Base-by-base conservation (phyloP, 2,329 filamentous ascomycete genomes). In the Emmonsia crescens region DNA sequence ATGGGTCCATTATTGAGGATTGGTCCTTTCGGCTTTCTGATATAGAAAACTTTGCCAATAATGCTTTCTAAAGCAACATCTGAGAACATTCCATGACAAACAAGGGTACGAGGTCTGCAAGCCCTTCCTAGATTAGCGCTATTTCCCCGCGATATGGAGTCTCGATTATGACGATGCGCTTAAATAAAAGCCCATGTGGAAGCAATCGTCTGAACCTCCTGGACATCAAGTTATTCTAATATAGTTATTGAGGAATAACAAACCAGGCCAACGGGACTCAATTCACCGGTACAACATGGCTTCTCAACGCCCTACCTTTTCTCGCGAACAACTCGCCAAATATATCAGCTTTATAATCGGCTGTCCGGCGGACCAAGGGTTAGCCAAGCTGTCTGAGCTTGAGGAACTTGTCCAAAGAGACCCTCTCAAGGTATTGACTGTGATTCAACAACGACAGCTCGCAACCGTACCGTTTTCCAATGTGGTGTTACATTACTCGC, bases 381-480 rank as follows among this genome's bases (percentile, higher is more conserved):
- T 57, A 42, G 64, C 67, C 42, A 65, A 67, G 5, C 66, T 75
- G 2, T 61, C 69, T 19, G 65, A 69, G 49, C 63, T 74, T 31
- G 69, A 70, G 57, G 60, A 68, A 6, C 62, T 66, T 10, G 69
- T 74, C 33, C 57, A 71, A 36, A 55, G 63, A 1, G 67, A 76
- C 52, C 68, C 73, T 2, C 66, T 77, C 14, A 66, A 60, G 1
- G 68, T 70, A 3, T 64, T 78, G 38, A 62, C 66, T 1, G 66
- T 66, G 27, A 64, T 79, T 2, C 76, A 79, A 61, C 70, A 70
- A 38, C 71, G 75, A 19, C 80, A 83, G 58, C 69, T 83, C 6
- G 71, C 73, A 24, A 69, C 74, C 12, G 75, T 85, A 8, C 81
- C 82, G 0, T 85, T 84, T 70, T 82, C 84, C 33, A 85, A 84